A percentile compares a stretch with the other conserved stretches of the same genome.
phyloP scores from a whole-genome alignment of 306 rosid species.

The Begonia masoniana region DNA sequence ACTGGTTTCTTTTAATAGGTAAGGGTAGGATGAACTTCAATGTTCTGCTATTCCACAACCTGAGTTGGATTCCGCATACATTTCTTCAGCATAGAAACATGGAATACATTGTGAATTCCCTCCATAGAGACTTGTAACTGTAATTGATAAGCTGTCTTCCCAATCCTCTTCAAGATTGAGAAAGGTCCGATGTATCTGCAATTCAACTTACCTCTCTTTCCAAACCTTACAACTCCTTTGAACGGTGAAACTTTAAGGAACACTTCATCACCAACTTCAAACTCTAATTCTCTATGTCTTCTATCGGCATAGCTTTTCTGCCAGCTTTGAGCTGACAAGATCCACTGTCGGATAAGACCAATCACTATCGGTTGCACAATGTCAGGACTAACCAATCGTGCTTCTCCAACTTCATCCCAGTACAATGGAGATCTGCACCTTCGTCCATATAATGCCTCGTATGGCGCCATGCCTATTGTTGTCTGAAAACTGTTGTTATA shows the following conservation, averaged over 20 bases:
- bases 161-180: neutral
- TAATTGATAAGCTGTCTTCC: neutral
- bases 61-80: neutral
- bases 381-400: no score
- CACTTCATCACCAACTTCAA: neutral
- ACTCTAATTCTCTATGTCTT: neutral
- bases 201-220: neutral
- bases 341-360: no score
- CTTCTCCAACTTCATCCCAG: neutral
- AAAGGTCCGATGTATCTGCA: neutral
- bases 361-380: no score
- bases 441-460: neutral
- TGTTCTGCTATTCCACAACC: no score
- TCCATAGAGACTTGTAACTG: neutral
- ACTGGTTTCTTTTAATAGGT: no score
- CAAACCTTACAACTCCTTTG: neutral
- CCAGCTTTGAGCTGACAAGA: no score
- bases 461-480: neutral
- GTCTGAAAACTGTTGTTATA: neutral
- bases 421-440: neutral
- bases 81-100: neutral
- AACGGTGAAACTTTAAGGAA: neutral
- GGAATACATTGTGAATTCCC: neutral
- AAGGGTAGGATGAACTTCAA: no score
- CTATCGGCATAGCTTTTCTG: neutral